phyloP scores from a whole-genome alignment of 1,139 yeast species.

The Taiozyma sp. region DNA sequence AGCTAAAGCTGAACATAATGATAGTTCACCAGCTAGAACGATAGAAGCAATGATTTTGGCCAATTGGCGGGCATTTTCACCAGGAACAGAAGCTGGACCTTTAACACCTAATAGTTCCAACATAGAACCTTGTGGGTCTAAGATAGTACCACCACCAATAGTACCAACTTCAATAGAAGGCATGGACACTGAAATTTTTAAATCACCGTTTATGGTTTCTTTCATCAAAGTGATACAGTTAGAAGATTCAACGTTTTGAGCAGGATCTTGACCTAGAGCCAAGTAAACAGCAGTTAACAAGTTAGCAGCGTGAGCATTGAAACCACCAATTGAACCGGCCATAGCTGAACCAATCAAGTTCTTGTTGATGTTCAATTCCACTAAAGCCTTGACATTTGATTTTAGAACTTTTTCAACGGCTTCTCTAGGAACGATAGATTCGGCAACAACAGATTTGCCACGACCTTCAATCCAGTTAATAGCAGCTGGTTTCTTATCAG shows the following conservation, averaged over 20 bases:
- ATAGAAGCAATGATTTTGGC: constrained; percentile 95
- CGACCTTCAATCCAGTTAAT: constrained; percentile 99
- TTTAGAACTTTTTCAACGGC: constrained; percentile 78
- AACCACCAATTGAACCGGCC: constrained; percentile 98
- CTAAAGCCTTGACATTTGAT: constrained; percentile 88
- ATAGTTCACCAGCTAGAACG: constrained; percentile 93
- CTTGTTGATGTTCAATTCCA: constrained; percentile 81
- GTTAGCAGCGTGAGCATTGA: constrained; percentile 97
- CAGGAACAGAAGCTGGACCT: constrained; percentile 94
- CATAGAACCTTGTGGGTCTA: constrained; percentile 97
- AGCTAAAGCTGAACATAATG: constrained; percentile 91
- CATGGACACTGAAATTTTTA: constrained; percentile 92
- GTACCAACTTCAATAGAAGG: constrained; percentile 99
- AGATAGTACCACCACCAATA: constrained; percentile 97
- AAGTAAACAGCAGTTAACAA: constrained; percentile 87
- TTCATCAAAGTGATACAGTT: constrained; percentile 96
- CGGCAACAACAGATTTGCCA: constrained; percentile 98
- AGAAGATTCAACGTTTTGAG: constrained; percentile 95
- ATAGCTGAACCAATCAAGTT: constrained; percentile 94
- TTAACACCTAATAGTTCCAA: constrained; percentile 88
- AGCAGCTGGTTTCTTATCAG: constrained; percentile 96
- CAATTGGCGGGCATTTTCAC: constrained; percentile 89
- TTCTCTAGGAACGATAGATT: constrained; percentile 80
- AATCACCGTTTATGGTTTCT: constrained; percentile 68
- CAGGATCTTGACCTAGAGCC: constrained; percentile 99